Percentiles rank a stretch among this genome's conserved stretches.
These are phyloP conservation scores for Aegilops speltoides DNA, from an alignment of 176 grass and related monocot genomes.

Conservation along the genomic window DNA sequence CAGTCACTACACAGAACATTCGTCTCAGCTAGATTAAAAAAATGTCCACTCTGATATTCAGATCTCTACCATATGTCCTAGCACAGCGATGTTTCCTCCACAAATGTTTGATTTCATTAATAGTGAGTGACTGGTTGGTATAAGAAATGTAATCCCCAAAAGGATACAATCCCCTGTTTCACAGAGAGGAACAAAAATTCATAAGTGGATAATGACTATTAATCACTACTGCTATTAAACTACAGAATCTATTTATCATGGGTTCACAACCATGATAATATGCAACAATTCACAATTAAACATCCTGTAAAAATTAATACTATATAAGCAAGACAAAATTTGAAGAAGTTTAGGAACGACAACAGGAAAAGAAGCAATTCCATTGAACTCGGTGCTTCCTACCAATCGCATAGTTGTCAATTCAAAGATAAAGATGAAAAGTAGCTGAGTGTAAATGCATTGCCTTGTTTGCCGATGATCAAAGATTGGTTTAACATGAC, in stretches of 20 bases:
- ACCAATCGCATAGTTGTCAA: neutral
- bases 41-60: conserved; percentile 67
- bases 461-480: conserved; percentile 91
- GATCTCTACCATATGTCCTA: conserved; percentile 50
- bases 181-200: neutral
- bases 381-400: neutral
- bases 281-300: neutral
- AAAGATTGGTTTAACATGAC: conserved; percentile 85
- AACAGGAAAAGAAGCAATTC: neutral
- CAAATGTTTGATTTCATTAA: conserved; percentile 77
- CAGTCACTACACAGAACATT: conserved; percentile 86
- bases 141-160: conserved; percentile 85
- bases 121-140: conserved; percentile 69
- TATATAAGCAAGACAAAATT: neutral
- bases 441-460: conserved; percentile 50
- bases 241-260: neutral
- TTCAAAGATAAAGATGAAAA: conserved; percentile 27
- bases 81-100: conserved; percentile 85
- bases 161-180: conserved; percentile 59
- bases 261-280: neutral
- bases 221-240: neutral
- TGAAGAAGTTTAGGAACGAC: neutral
- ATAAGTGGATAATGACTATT: conserved; percentile 1
- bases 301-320: neutral
- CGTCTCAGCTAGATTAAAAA: conserved; percentile 66